Evolutionary conservation across 1,139 yeast species (phyloP).

Genomic region (Lodderomyces margitis): DNA sequence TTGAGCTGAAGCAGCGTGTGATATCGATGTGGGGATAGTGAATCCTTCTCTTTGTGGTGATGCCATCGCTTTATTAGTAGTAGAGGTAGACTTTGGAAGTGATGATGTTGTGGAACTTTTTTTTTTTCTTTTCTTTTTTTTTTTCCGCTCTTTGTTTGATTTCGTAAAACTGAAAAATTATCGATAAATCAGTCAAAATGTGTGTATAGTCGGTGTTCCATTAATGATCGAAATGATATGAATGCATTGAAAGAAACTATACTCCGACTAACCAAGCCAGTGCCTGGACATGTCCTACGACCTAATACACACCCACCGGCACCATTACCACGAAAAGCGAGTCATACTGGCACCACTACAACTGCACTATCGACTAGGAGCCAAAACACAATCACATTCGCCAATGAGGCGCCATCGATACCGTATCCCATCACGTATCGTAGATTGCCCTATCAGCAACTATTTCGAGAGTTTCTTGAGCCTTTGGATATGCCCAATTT

Average conservation of each 20-base stretch:
- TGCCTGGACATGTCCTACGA: constrained; percentile 5
- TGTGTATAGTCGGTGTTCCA: no score
- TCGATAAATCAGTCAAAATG: no score
- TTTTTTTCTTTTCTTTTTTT: constrained; percentile 7
- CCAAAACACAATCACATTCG: background rate
- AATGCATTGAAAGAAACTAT: constrained; percentile 17
- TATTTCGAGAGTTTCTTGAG: constrained; percentile 34
- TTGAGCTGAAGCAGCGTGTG: constrained; percentile 58
- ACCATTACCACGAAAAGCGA: background rate
- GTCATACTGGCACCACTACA: no score
- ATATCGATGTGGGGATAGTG: constrained; percentile 78
- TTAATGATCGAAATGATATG: constrained; percentile 10
- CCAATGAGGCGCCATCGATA: background rate
- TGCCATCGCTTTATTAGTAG: constrained; percentile 30
- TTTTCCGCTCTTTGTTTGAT: background rate
- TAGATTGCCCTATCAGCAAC: constrained; percentile 15
- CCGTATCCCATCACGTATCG: background rate
- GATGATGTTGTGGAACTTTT: constrained; percentile 5
- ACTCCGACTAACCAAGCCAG: constrained; percentile 18
- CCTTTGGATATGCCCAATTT: constrained; percentile 38
- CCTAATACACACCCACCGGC: background rate
- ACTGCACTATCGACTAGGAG: background rate
- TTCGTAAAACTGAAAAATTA: background rate
- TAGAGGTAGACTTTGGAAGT: constrained; percentile 4
- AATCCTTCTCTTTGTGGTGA: constrained; percentile 86